Evolutionary conservation across 1,139 yeast genomes (phyloP).

Genomic region (Protomyces gravidus): DNA sequence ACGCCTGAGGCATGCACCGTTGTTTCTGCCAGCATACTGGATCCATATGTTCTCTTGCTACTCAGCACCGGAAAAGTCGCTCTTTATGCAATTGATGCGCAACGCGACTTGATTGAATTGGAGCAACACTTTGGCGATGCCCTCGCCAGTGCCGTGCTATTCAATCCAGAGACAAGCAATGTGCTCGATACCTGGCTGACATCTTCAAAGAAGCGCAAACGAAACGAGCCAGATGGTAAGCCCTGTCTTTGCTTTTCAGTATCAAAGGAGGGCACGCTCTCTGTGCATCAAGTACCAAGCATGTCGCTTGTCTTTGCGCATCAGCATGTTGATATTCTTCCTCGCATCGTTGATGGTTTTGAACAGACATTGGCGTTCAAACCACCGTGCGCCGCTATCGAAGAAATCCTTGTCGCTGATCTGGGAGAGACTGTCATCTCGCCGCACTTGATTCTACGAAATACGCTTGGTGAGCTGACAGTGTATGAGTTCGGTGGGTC

Average conservation of each 20-base stretch:
- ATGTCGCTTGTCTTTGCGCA: slow-evolving; percentile 11
- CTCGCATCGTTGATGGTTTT: slow-evolving; percentile 7
- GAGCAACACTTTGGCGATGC: not conserved
- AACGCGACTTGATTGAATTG: slow-evolving; percentile 31
- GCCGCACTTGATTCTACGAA: slow-evolving; percentile 65
- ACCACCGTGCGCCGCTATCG: slow-evolving; percentile 42
- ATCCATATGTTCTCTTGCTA: slow-evolving; percentile 36
- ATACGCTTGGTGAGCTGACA: slow-evolving; percentile 73
- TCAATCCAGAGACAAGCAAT: not conserved
- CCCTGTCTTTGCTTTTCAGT: slow-evolving; percentile 16
- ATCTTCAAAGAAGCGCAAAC: not conserved
- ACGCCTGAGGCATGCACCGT: slow-evolving; percentile 36
- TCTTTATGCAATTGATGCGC: slow-evolving; percentile 32
- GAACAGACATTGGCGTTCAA: not conserved
- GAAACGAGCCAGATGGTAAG: not conserved
- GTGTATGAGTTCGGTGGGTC: slow-evolving; percentile 51
- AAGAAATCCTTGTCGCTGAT: slow-evolving; percentile 62
- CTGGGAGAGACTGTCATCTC: slow-evolving; percentile 56
- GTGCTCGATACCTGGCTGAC: not conserved
- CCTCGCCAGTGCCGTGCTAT: slow-evolving; percentile 7
- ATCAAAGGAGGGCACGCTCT: slow-evolving; percentile 9
- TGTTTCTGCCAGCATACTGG: slow-evolving; percentile 50
- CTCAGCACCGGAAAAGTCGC: slow-evolving; percentile 34
- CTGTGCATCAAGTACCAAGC: slow-evolving; percentile 30
- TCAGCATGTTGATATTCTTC: slow-evolving; percentile 4